Base-by-base conservation (phyloP, 1,139 yeast species). In the Candida gigantensis region DNA sequence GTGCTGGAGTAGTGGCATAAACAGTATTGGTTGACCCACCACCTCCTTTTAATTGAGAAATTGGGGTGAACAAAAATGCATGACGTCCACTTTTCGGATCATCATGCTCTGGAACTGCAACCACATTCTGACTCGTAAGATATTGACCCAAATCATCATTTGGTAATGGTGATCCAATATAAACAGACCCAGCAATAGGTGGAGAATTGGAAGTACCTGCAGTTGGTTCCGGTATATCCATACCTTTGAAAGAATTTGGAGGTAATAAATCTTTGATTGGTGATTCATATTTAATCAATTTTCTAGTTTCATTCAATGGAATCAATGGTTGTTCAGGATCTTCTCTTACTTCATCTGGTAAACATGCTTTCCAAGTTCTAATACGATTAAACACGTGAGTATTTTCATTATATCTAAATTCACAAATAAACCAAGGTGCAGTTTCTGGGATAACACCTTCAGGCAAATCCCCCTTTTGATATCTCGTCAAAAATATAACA, bases 331-430 rank as follows among this genome's bases (percentile, higher is more conserved):
- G 88, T 57, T 92, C 97, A 39, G 81, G 84, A 35, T 79, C 74
- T 45, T 85, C 90, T 53, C 97, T 79, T 27, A 90, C 86, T 57
- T 90, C 98, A 60, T 92, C 98, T 0, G 98, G 98, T 47, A 92
- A 74, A 67, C 98, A 92, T 3, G 97, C 97, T 60, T 88, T 92
- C 98, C 98, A 92, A 1, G 98, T 92, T 55, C 97, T 79, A 52
- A 92, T 92, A 57, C 94, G 84, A 64, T 92, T 92, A 69, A 92
- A 92, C 18, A 83, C 84, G 57, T 87, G 88, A 52, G 86, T 95
- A 40, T 78, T 75, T 57, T 90, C 97, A 56, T 92, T 92, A 64
- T 90, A 92, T 53, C 98, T 80, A 59, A 81, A 87, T 62, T 92
- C 98, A 66, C 98, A 92, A 49, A 94, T 84, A 60, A 89, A 92